Conservation (phyloP, 148 eudicot species). For the Rhododendron henanense region DNA sequence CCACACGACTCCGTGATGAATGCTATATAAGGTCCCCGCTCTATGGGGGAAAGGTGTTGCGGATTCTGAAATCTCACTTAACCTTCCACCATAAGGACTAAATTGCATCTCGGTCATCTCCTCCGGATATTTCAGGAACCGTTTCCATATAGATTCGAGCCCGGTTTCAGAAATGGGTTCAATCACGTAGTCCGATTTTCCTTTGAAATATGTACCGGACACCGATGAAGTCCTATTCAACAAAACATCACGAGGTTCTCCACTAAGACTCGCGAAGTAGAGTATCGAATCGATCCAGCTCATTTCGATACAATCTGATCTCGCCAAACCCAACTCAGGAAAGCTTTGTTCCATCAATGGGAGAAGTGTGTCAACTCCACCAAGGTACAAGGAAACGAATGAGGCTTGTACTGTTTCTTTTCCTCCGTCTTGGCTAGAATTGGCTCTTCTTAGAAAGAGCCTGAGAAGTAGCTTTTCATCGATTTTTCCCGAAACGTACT, state of each 20-base stretch:
- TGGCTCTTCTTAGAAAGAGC: neutral
- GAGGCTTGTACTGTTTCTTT: neutral
- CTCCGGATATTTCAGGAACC: neutral
- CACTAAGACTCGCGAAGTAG: neutral
- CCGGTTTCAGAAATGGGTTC: neutral
- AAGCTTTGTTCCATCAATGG: neutral
- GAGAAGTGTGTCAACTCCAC: neutral
- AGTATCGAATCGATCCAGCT: constrained; percentile 10
- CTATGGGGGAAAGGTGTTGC: constrained; percentile 10
- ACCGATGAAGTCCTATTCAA: neutral
- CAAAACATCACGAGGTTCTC: neutral
- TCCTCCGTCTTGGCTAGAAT: neutral
- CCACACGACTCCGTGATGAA: neutral
- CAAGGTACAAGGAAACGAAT: neutral
- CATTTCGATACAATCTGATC: neutral
- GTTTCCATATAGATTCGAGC: neutral
- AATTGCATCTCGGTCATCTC: neutral
- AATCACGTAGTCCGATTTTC: no score
- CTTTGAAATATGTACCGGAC: neutral
- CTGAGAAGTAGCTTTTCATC: neutral
- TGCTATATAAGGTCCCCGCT: neutral
- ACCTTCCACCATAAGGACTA: constrained; percentile 7
- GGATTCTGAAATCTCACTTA: neutral
- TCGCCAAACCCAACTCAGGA: constrained; percentile 17
- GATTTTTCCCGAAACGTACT: neutral